phyloP scores from a whole-genome alignment of 164 flowering plant genomes.

The Chimonanthus praecox region DNA sequence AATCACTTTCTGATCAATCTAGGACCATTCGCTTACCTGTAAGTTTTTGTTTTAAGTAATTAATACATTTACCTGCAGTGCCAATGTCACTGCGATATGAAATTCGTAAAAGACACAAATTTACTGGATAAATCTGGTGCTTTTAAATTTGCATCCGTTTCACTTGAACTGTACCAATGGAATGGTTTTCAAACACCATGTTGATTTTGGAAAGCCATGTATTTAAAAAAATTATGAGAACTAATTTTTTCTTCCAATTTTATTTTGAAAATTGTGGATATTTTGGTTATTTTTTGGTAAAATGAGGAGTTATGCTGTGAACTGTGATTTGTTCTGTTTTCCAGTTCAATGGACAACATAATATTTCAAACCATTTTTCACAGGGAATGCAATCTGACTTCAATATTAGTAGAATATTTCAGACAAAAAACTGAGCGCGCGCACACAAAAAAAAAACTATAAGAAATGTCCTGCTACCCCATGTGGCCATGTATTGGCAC shows the following conservation, averaged over 20 bases:
- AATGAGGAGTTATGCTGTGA: neutral
- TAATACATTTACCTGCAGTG: neutral
- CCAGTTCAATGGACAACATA: neutral
- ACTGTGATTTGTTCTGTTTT: neutral
- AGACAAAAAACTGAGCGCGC: no score
- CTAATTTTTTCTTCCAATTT: neutral
- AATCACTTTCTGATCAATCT: conserved; percentile 77
- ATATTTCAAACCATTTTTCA: neutral
- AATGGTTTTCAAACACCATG: neutral
- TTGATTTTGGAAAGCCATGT: neutral
- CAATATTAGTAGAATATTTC: no score
- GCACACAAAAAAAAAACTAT: no score
- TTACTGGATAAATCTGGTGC: neutral
- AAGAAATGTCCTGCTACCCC: no score
- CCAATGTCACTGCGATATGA: neutral
- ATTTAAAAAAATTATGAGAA: neutral
- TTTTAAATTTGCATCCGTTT: neutral
- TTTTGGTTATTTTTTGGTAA: no score
- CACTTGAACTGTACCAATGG: neutral
- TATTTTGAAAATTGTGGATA: neutral
- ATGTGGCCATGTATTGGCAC: no score
- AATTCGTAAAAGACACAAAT: no score
- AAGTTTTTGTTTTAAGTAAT: conserved; percentile 10
- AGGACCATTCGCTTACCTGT: conserved; percentile 89
- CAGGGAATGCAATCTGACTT: no score